phyloP scores from a whole-genome alignment of 116 monocot species.

The Posidonia oceanica region DNA sequence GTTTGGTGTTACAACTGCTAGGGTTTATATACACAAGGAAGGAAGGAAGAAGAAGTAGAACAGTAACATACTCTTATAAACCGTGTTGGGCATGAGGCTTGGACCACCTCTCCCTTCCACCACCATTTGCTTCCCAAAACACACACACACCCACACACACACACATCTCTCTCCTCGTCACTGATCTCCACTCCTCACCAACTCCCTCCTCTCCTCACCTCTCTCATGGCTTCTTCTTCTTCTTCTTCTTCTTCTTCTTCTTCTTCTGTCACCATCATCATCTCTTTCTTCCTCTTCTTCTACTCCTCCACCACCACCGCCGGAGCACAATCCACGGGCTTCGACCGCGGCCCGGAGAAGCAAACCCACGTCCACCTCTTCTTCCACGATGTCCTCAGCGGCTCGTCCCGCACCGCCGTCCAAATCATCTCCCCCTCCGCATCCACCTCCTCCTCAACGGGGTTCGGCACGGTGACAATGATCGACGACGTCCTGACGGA shows the following conservation, averaged over 20 bases:
- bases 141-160: too few relatives aligned
- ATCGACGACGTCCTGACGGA: slow-evolving; percentile 17
- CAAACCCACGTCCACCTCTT: slow-evolving; percentile 17
- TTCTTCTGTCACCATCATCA: not conserved
- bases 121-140: too few relatives aligned
- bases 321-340: not conserved
- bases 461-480: slow-evolving; percentile 10
- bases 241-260: not conserved
- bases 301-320: not conserved
- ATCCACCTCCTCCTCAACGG: not conserved
- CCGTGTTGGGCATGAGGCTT: too few relatives aligned
- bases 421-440: not conserved
- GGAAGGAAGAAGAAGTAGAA: too few relatives aligned
- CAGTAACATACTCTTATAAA: too few relatives aligned
- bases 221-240: not conserved
- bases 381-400: slow-evolving; percentile 17
- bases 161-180: too few relatives aligned
- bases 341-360: slow-evolving; percentile 6
- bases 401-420: slow-evolving; percentile 7
- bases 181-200: too few relatives aligned
- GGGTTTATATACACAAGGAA: too few relatives aligned
- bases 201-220: too few relatives aligned
- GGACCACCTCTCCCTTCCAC: too few relatives aligned
- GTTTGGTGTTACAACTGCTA: too few relatives aligned
- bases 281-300: not conserved